A percentile compares a stretch with the other conserved stretches of the same genome.
phyloP scores from a whole-genome alignment of 768 basidiomycete species.

The Suillus luteus region DNA sequence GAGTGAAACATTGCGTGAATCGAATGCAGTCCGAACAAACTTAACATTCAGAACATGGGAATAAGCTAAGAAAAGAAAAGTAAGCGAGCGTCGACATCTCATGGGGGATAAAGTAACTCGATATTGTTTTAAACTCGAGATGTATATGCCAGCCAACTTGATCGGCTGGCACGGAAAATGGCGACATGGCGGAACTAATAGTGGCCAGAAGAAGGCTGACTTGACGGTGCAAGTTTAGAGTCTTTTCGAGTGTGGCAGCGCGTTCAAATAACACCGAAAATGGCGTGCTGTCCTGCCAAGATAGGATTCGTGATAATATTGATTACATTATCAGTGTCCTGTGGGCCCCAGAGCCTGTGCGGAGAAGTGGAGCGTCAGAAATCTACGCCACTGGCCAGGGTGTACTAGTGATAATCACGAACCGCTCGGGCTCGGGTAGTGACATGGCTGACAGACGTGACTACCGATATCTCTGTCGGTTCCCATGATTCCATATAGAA shows the following conservation, averaged over 20 bases:
- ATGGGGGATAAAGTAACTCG: neutral
- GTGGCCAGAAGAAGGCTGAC: neutral
- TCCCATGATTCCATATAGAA: neutral
- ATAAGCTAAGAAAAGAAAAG: neutral
- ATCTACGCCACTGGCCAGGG: neutral
- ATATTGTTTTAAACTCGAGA: neutral
- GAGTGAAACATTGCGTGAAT: neutral
- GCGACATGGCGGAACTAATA: neutral
- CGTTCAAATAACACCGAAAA: neutral
- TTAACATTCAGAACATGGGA: neutral
- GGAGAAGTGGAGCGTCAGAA: neutral
- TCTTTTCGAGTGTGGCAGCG: neutral
- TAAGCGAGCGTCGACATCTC: neutral
- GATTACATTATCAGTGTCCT: neutral
- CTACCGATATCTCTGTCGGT: neutral
- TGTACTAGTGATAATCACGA: neutral
- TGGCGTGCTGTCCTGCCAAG: neutral
- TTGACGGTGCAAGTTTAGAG: neutral
- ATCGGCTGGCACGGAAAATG: neutral
- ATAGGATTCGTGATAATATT: neutral
- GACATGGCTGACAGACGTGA: neutral
- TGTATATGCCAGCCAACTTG: neutral
- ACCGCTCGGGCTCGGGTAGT: neutral
- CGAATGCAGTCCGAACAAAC: neutral
- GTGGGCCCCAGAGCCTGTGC: neutral